These are phyloP conservation scores for Linnemannia schmuckeri DNA, from an alignment of 192 early-diverging fungal species.

Conservation along the genomic window DNA sequence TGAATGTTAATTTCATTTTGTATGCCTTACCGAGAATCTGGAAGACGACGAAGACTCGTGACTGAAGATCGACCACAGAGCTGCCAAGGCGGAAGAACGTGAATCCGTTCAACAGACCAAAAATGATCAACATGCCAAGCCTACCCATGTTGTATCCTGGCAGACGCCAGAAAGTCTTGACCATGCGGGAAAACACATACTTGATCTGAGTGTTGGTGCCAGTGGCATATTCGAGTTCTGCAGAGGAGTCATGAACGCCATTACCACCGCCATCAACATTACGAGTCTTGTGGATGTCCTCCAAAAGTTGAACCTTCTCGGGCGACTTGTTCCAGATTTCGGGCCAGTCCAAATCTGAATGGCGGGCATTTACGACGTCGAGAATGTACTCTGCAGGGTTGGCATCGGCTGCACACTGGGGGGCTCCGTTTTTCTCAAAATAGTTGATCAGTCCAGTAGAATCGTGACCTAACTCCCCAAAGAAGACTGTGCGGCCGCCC, in stretches of 20 bases:
- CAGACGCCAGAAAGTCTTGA: constrained; percentile 75
- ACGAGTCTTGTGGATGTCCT: constrained; percentile 68
- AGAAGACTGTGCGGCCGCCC: constrained; percentile 83
- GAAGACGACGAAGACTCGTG: constrained; percentile 79
- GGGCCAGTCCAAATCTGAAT: constrained; percentile 74
- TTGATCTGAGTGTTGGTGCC: constrained; percentile 61
- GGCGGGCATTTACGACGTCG: constrained; percentile 81
- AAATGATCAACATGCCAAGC: constrained; percentile 62
- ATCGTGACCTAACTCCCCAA: constrained; percentile 82
- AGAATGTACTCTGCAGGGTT: constrained; percentile 92
- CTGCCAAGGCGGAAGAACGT: constrained; percentile 75
- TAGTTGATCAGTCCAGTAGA: constrained; percentile 73
- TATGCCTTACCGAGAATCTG: constrained; percentile 54
- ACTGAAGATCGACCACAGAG: constrained; percentile 69
- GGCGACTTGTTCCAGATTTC: constrained; percentile 73
- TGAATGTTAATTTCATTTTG: neutral
- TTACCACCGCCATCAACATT: neutral
- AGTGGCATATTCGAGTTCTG: constrained; percentile 62
- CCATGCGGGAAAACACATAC: constrained; percentile 74
- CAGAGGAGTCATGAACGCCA: constrained; percentile 14
- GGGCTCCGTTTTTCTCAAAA: constrained; percentile 81
- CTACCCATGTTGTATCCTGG: constrained; percentile 82
- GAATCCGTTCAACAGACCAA: constrained; percentile 75
- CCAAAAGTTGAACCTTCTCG: constrained; percentile 53
- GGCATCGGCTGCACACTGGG: constrained; percentile 70